Evolutionary conservation across 208 protist genomes (phyloP).

Genomic region (Leishmania guyanensis): DNA sequence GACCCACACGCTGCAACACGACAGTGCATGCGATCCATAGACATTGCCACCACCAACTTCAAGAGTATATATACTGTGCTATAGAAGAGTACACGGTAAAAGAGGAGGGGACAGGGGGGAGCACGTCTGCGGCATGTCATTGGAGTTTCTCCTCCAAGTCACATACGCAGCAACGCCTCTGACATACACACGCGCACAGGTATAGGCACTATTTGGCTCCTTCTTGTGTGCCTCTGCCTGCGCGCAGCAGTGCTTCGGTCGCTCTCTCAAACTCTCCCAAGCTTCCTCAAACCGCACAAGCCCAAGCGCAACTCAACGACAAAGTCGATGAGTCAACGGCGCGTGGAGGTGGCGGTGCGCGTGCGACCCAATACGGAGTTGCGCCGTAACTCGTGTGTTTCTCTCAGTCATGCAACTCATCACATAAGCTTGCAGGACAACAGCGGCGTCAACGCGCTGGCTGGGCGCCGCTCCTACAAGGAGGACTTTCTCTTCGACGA

Average conservation of each 20-base stretch:
- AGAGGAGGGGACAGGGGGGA: not conserved
- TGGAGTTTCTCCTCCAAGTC: not conserved
- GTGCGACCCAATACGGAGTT: constrained; percentile 40
- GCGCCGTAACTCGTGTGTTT: constrained; percentile 39
- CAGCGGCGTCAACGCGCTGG: constrained; percentile 6
- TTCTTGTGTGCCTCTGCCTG: not conserved
- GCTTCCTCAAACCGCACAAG: not conserved
- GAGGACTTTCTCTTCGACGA: constrained; percentile 49
- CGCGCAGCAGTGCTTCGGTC: not conserved
- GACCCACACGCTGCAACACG: not conserved
- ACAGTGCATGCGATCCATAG: not conserved
- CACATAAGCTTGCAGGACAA: constrained; percentile 34
- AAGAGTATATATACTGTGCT: not conserved
- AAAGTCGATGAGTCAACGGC: constrained; percentile 32
- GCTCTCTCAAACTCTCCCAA: not conserved
- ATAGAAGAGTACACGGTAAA: not conserved
- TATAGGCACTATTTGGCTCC: not conserved
- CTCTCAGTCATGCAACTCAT: constrained; percentile 19
- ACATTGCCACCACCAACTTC: not conserved
- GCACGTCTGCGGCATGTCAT: not conserved
- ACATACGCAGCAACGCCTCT: not conserved
- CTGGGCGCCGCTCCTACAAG: constrained; percentile 31
- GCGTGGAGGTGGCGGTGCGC: constrained; percentile 75
- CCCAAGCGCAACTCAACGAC: not conserved
- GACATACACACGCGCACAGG: not conserved